Conservation (phyloP, 305 asterid genomes). For the Fraxinus sp. region DNA sequence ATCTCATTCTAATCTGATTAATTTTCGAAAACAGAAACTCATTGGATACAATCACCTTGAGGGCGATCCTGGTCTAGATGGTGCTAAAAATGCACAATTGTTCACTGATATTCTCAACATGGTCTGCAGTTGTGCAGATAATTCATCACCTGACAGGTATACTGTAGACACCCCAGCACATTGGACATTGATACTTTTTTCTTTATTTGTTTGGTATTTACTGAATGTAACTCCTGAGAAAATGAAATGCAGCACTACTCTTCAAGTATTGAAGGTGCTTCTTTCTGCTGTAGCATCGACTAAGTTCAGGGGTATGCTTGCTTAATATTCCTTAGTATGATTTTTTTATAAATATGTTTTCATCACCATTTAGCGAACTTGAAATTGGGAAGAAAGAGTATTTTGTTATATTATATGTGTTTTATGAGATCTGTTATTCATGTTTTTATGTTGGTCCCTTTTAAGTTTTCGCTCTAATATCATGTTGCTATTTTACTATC, state of each 20-base stretch:
- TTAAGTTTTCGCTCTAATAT: constrained; percentile 10
- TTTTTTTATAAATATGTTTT: background rate
- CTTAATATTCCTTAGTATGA: constrained; percentile 13
- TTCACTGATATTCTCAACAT: constrained; percentile 79
- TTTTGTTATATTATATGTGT: constrained; percentile 2
- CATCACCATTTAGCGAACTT: background rate
- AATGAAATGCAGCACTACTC: constrained; percentile 80
- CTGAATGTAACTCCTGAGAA: constrained; percentile 28
- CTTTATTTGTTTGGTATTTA: constrained; percentile 20
- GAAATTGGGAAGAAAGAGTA: background rate
- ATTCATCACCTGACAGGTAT: constrained; percentile 97
- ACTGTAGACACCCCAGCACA: constrained; percentile 7
- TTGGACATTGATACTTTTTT: constrained; percentile 23
- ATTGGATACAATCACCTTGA: constrained; percentile 93
- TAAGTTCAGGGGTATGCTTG: constrained; percentile 78
- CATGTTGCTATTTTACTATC: constrained; percentile 13
- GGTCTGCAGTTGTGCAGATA: constrained; percentile 89
- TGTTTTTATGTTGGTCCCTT: background rate
- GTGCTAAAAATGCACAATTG: constrained; percentile 69
- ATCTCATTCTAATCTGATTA: constrained; percentile 13
- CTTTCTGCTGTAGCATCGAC: constrained; percentile 93
- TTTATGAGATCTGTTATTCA: background rate
- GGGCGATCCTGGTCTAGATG: constrained; percentile 98
- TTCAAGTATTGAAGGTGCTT: constrained; percentile 96
- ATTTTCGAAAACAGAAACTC: constrained; percentile 72